These are phyloP conservation scores for Canavalia ensiformis DNA, from an alignment of 306 rosid genomes.

Conservation along the genomic window DNA sequence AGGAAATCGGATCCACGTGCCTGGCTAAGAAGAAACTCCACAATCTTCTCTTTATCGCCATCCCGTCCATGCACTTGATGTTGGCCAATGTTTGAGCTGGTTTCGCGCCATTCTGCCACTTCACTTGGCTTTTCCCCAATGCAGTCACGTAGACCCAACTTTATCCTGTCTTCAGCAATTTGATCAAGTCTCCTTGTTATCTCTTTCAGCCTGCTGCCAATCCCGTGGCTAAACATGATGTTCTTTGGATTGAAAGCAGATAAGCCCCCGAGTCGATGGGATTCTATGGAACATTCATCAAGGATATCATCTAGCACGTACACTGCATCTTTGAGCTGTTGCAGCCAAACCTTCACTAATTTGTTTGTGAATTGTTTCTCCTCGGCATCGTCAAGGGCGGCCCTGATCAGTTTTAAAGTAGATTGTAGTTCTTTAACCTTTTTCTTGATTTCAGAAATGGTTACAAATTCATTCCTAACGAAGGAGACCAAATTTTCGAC, in stretches of 20 bases:
- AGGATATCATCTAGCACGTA: constrained; percentile 23
- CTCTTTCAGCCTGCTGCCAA: neutral
- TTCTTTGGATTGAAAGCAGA: neutral
- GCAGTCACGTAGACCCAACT: too few species aligned
- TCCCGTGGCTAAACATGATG: neutral
- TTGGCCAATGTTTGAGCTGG: neutral
- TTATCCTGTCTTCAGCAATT: too few species aligned
- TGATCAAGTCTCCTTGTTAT: neutral
- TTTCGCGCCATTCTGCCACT: neutral
- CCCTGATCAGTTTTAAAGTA: neutral
- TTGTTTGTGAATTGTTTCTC: neutral
- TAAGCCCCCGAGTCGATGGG: neutral
- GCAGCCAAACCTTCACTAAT: neutral
- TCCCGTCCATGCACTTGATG: neutral
- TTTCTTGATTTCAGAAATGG: neutral
- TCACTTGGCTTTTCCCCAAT: neutral
- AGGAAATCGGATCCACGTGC: neutral
- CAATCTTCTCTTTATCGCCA: neutral
- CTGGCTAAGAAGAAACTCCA: neutral
- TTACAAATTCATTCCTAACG: neutral
- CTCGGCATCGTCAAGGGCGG: constrained; percentile 1
- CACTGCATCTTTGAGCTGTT: neutral
- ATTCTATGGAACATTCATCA: neutral
- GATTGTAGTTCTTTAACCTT: neutral
- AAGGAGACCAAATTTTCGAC: neutral